Percentiles rank a stretch among this genome's conserved stretches.
Conservation (phyloP, 2,329 filamentous ascomycete genomes). For the Macrophomina tecta region DNA sequence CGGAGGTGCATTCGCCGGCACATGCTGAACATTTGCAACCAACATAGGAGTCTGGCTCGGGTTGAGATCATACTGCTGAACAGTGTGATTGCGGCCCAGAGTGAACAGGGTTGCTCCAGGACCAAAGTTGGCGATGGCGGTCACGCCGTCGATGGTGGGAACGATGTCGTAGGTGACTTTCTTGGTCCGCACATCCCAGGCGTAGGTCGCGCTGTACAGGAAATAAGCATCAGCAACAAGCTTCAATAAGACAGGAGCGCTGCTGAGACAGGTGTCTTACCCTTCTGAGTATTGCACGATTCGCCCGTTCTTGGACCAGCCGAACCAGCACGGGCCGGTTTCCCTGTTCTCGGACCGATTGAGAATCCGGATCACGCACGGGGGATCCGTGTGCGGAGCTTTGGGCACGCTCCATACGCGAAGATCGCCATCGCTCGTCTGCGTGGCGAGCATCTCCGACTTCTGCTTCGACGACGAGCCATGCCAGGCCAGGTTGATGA, state of each 20-base stretch:
- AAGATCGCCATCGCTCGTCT: slow-evolving; percentile 89
- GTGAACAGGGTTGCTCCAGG: slow-evolving; percentile 93
- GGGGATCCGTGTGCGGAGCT: slow-evolving; percentile 71
- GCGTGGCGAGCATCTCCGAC: slow-evolving; percentile 95
- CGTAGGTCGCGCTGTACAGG: slow-evolving; percentile 27
- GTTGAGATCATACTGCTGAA: slow-evolving; percentile 95
- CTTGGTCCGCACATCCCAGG: slow-evolving; percentile 97
- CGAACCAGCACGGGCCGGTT: slow-evolving; percentile 89
- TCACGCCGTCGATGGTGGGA: slow-evolving; percentile 80
- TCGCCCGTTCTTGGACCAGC: slow-evolving; percentile 97
- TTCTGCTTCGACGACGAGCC: slow-evolving; percentile 95
- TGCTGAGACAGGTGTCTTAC: slow-evolving; percentile 61
- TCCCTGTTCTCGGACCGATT: slow-evolving; percentile 74
- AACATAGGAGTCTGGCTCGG: slow-evolving; percentile 70
- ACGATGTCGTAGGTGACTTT: slow-evolving; percentile 89
- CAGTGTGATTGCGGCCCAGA: slow-evolving; percentile 81
- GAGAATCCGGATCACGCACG: slow-evolving; percentile 86
- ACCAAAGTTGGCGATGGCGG: slow-evolving; percentile 85
- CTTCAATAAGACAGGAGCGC: slow-evolving; percentile 13
- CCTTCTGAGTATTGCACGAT: slow-evolving; percentile 91
- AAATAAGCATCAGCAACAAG: slow-evolving; percentile 34
- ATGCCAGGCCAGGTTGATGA: slow-evolving; percentile 90
- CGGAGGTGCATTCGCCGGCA: slow-evolving; percentile 77
- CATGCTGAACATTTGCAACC: slow-evolving; percentile 86
- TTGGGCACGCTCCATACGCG: slow-evolving; percentile 97